A percentile compares a stretch with the other conserved stretches of the same genome.
These are phyloP conservation scores for Penicillium maclennaniae DNA, from an alignment of 495 filamentous ascomycete species.

Conservation along the genomic window DNA sequence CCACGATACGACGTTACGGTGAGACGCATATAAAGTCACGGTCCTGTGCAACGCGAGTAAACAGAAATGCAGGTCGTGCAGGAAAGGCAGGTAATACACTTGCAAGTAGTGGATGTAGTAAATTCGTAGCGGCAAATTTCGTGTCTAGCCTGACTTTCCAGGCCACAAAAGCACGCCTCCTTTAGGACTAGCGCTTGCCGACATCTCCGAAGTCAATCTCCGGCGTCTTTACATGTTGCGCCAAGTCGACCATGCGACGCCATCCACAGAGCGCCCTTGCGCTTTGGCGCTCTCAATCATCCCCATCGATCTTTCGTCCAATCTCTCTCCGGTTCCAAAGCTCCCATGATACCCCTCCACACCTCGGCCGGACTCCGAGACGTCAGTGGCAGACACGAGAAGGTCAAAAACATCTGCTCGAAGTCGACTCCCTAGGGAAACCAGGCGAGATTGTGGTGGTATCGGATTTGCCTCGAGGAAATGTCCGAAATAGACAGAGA, in stretches of 20 bases:
- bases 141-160: background rate
- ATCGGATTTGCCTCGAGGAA: conserved; percentile 12
- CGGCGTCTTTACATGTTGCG: background rate
- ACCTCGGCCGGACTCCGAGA: background rate
- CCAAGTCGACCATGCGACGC: conserved; percentile 1
- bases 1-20: background rate
- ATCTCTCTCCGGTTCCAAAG: conserved; percentile 3
- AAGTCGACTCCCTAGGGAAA: conserved; percentile 37
- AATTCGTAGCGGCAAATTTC: too few species aligned
- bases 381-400: background rate
- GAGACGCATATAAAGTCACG: background rate
- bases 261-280: background rate
- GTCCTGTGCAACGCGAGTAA: background rate
- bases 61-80: background rate
- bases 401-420: conserved; percentile 14
- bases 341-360: conserved; percentile 2
- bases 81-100: too few species aligned
- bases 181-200: background rate
- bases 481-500: background rate
- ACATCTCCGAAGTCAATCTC: background rate
- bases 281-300: background rate
- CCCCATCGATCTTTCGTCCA: background rate
- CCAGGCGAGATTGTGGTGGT: conserved; percentile 43
- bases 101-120: too few species aligned
- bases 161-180: background rate